Conservation (phyloP, 352 stramenopile species). For the Ophiocytium majus region DNA sequence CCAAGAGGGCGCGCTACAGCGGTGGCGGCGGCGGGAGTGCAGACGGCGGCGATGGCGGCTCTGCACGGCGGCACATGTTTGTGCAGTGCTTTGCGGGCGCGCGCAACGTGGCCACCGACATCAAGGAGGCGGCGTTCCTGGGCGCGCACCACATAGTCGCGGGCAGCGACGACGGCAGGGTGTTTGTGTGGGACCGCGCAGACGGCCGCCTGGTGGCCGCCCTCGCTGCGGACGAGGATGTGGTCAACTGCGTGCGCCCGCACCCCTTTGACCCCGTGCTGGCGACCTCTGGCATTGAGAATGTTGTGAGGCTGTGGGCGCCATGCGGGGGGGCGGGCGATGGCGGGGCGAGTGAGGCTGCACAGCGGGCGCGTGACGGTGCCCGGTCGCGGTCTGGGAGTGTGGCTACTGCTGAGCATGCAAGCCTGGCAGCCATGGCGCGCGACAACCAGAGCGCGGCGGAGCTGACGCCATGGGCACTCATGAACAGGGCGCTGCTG, state of each 20-base stretch:
- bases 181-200: conserved; percentile 76
- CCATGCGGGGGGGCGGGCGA: background rate
- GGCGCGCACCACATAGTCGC: conserved; percentile 78
- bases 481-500: background rate
- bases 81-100: conserved; percentile 74
- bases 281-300: conserved; percentile 14
- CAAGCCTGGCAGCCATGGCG: background rate
- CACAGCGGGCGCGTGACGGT: background rate
- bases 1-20: too few relatives aligned
- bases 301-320: background rate
- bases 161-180: conserved; percentile 74
- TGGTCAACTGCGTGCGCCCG: conserved; percentile 80
- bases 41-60: too few relatives aligned
- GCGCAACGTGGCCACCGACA: conserved; percentile 80
- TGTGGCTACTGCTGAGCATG: too few relatives aligned
- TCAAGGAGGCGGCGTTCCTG: conserved; percentile 81
- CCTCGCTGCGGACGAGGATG: conserved; percentile 73
- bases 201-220: conserved; percentile 74
- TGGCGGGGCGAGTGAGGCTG: background rate
- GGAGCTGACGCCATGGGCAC: background rate
- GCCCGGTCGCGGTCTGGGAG: too few relatives aligned
- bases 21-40: background rate
- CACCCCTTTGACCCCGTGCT: conserved; percentile 61
- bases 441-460: background rate
- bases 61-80: background rate